Evolutionary conservation across 2,329 filamentous ascomycete genomes (phyloP).

Genomic region (Sclerotinia trifoliorum): DNA sequence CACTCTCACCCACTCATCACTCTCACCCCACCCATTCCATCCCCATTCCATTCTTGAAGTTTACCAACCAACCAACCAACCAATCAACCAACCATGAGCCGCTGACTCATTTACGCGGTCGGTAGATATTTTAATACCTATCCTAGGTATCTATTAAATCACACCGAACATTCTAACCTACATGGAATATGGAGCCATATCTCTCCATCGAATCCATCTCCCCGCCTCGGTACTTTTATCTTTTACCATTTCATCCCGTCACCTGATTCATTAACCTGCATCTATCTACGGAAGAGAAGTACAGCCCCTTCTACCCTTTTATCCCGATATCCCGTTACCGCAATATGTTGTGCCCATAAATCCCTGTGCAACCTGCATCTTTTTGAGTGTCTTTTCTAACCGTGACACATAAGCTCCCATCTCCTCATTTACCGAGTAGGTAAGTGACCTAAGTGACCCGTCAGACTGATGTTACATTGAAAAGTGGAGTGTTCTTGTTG

Average conservation of each 20-base stretch:
- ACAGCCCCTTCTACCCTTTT: constrained; percentile 2
- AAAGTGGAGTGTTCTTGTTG: neutral
- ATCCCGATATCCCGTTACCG: neutral
- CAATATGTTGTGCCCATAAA: neutral
- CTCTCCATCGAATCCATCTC: neutral
- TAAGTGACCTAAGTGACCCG: too few relatives aligned
- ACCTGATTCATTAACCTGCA: too few relatives aligned
- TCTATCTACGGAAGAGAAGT: too few relatives aligned
- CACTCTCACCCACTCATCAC: too few relatives aligned
- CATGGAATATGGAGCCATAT: neutral
- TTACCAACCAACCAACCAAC: too few relatives aligned
- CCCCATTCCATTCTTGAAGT: neutral
- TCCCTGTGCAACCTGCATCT: constrained; percentile 4
- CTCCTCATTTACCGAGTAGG: too few relatives aligned
- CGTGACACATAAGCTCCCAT: neutral
- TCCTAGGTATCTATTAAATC: neutral
- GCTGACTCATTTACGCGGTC: neutral
- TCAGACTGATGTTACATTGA: too few relatives aligned
- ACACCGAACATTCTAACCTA: neutral
- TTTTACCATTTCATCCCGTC: neutral
- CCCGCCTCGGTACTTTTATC: neutral
- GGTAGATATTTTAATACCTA: too few relatives aligned
- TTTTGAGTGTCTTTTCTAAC: neutral
- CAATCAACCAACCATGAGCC: neutral
- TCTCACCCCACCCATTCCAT: neutral